These are phyloP conservation scores for Baeospora myosura DNA, from an alignment of 1,284 basidiomycete genomes.

Conservation along the genomic window DNA sequence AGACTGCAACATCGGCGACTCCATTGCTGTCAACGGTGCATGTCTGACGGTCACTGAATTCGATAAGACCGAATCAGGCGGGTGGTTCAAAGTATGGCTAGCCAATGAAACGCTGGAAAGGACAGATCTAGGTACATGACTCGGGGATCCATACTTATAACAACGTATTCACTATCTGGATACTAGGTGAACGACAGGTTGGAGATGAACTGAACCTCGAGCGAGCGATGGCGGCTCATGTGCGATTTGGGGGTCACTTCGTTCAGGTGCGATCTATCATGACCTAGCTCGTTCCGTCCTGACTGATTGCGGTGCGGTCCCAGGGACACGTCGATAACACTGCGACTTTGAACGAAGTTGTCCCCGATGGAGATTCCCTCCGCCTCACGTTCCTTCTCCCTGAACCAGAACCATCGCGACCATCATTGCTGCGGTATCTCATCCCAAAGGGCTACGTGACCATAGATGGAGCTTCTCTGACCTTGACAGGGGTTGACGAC, in stretches of 20 bases:
- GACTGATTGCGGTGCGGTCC: neutral
- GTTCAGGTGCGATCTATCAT: constrained; percentile 68
- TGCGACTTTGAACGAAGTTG: constrained; percentile 62
- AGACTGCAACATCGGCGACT: constrained; percentile 94
- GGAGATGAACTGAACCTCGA: constrained; percentile 90
- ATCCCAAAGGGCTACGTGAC: constrained; percentile 97
- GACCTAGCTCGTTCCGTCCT: neutral
- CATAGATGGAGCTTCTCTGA: constrained; percentile 92
- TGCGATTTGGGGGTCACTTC: constrained; percentile 93
- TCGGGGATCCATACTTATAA: neutral
- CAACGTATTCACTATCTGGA: constrained; percentile 1
- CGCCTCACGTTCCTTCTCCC: constrained; percentile 76
- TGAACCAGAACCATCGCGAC: constrained; percentile 49
- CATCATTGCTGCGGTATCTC: constrained; percentile 73
- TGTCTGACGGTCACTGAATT: constrained; percentile 90
- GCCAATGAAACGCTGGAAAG: constrained; percentile 91
- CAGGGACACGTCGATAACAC: constrained; percentile 93
- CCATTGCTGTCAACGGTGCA: constrained; percentile 76
- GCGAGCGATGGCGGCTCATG: constrained; percentile 89
- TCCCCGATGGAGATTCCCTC: constrained; percentile 82
- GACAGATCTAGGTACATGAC: constrained; percentile 85
- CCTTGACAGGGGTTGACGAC: constrained; percentile 81
- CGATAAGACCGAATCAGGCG: constrained; percentile 47
- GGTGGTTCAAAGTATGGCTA: constrained; percentile 89
- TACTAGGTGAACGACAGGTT: constrained; percentile 65